These are phyloP conservation scores for Neofusicoccum sp. DNA, from an alignment of 2,329 filamentous ascomycete species.

Conservation along the genomic window DNA sequence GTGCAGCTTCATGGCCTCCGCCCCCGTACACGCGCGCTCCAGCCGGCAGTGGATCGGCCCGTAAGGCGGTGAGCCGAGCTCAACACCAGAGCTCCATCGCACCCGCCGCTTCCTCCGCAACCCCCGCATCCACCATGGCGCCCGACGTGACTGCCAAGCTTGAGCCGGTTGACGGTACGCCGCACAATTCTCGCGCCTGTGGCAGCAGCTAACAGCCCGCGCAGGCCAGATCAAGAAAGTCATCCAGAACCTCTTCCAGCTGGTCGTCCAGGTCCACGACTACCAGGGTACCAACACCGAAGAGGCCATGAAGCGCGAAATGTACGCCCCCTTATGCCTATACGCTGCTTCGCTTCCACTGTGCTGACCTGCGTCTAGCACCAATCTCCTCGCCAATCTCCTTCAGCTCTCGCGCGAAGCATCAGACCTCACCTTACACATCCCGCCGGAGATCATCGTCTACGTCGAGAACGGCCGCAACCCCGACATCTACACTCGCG, in stretches of 20 bases:
- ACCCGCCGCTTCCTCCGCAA: background rate
- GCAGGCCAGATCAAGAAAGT: slow-evolving; percentile 58
- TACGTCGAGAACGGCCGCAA: slow-evolving; percentile 64
- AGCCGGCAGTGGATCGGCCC: slow-evolving; percentile 14
- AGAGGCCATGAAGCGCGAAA: slow-evolving; percentile 57
- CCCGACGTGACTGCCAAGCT: background rate
- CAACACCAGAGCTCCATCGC: slow-evolving; percentile 13
- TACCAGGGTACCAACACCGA: slow-evolving; percentile 58
- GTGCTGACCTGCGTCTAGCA: slow-evolving; percentile 1
- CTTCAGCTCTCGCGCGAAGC: slow-evolving; percentile 52
- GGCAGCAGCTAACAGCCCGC: background rate
- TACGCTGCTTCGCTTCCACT: background rate
- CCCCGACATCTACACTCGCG: slow-evolving; percentile 65
- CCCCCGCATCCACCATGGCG: slow-evolving; percentile 8
- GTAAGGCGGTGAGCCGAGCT: slow-evolving; percentile 5
- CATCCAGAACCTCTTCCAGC: slow-evolving; percentile 61
- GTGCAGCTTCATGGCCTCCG: background rate
- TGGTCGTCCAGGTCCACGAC: slow-evolving; percentile 58
- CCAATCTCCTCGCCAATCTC: slow-evolving; percentile 51
- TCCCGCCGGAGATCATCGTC: slow-evolving; percentile 61
- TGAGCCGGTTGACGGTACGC: slow-evolving; percentile 30
- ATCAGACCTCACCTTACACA: slow-evolving; percentile 49
- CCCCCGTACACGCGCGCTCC: slow-evolving; percentile 7
- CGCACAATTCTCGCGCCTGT: background rate
- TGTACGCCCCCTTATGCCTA: slow-evolving; percentile 40